phyloP scores from a whole-genome alignment of 805 yeast species.

The Brettanomyces sp. region DNA sequence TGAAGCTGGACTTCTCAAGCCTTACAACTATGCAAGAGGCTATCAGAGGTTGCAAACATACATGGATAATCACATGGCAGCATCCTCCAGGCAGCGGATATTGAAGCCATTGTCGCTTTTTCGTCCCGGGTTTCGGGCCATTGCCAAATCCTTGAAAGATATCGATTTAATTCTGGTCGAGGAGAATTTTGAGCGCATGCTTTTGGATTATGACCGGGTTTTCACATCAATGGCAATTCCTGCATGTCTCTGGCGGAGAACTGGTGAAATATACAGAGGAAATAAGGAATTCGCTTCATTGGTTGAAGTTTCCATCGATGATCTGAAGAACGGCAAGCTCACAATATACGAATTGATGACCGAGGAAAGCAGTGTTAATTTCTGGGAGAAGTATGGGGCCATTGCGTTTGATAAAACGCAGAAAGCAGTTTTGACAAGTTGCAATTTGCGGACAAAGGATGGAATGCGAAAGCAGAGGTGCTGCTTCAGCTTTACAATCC shows the following conservation, averaged over 20 bases:
- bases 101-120: constrained; percentile 77
- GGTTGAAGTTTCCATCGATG: constrained; percentile 85
- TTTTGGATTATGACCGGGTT: constrained; percentile 86
- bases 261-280: constrained; percentile 92
- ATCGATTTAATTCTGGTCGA: constrained; percentile 88
- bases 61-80: constrained; percentile 89
- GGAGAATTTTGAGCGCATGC: constrained; percentile 88
- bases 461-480: constrained; percentile 76
- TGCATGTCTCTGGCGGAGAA: constrained; percentile 93
- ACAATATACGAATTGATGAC: constrained; percentile 92
- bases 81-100: constrained; percentile 73
- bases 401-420: constrained; percentile 94
- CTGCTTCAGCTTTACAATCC: constrained; percentile 87
- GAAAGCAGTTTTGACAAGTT: constrained; percentile 88
- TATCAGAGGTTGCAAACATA: constrained; percentile 82
- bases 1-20: constrained; percentile 86
- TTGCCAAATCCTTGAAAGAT: constrained; percentile 82
- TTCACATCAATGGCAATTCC: constrained; percentile 97
- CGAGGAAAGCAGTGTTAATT: constrained; percentile 91
- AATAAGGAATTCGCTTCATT: constrained; percentile 92
- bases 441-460: constrained; percentile 75
- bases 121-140: constrained; percentile 88
- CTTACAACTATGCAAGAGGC: constrained; percentile 90
- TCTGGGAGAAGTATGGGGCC: constrained; percentile 96
- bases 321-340: constrained; percentile 80